phyloP scores from a whole-genome alignment of 1,284 basidiomycete species.

The Boletus smithii region DNA sequence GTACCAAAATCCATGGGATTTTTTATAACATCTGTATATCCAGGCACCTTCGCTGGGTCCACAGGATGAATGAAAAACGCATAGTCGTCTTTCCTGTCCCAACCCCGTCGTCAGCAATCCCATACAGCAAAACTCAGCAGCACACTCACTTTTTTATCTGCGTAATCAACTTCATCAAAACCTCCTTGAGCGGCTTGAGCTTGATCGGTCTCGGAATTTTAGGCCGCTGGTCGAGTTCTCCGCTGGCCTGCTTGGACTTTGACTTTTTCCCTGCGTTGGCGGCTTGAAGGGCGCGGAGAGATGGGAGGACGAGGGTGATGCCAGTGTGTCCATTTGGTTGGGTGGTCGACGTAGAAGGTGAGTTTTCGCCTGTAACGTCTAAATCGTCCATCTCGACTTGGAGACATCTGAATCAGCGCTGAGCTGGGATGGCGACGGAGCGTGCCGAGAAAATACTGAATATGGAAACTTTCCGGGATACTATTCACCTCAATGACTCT shows the following conservation, averaged over 20 bases:
- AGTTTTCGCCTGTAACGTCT: conserved; percentile 22
- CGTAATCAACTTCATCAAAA: conserved; percentile 58
- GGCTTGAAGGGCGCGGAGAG: conserved; percentile 34
- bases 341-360: conserved; percentile 17
- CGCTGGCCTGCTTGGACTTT: conserved; percentile 19
- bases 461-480: conserved; percentile 10
- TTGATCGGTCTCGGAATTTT: conserved; percentile 56
- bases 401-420: conserved; percentile 5
- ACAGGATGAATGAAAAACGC: conserved; percentile 79
- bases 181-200: conserved; percentile 74
- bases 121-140: conserved; percentile 1
- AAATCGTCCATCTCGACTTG: conserved; percentile 27
- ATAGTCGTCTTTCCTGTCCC: conserved; percentile 76
- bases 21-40: conserved; percentile 66
- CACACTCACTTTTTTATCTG: conserved; percentile 68
- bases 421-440: conserved; percentile 3
- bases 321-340: conserved; percentile 20
- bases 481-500: no score
- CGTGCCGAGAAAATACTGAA: conserved; percentile 11
- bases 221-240: conserved; percentile 36
- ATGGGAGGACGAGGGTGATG: conserved; percentile 51
- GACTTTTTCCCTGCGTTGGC: conserved; percentile 33
- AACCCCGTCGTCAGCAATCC: conserved; percentile 13
- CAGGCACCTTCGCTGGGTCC: conserved; percentile 58
- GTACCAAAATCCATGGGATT: conserved; percentile 83